Percentiles rank a stretch among this genome's conserved stretches.
These are phyloP conservation scores for Aureobasidium pullulans DNA, from an alignment of 2,329 filamentous ascomycete genomes.

Conservation along the genomic window DNA sequence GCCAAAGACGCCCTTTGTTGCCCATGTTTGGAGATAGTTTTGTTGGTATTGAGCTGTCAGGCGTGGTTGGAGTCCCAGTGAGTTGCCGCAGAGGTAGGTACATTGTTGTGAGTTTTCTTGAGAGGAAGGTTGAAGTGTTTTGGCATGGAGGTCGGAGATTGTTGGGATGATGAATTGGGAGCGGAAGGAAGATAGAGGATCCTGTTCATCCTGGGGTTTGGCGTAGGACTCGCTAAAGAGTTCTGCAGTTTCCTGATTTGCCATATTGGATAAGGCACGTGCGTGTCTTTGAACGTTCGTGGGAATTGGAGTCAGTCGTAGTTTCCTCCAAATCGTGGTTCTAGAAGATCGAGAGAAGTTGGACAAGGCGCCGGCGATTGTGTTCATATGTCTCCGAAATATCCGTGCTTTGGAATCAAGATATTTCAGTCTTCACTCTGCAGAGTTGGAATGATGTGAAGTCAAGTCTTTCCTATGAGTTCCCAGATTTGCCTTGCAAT, in stretches of 20 bases:
- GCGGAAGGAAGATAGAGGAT: slow-evolving; percentile 39
- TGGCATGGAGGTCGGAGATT: slow-evolving; percentile 61
- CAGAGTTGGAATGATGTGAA: too few species aligned
- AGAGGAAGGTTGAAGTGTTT: slow-evolving; percentile 16
- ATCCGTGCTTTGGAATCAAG: not conserved
- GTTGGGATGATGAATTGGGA: slow-evolving; percentile 72
- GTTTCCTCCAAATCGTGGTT: not conserved
- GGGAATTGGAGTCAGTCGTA: not conserved
- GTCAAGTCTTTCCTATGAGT: too few species aligned
- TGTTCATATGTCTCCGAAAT: not conserved
- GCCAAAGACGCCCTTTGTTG: slow-evolving; percentile 73
- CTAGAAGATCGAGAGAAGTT: not conserved
- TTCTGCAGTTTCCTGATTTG: not conserved
- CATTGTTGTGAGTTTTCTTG: slow-evolving; percentile 32
- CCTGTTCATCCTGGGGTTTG: slow-evolving; percentile 27
- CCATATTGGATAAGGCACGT: not conserved
- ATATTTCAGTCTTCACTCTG: too few species aligned
- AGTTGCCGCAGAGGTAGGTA: slow-evolving; percentile 87
- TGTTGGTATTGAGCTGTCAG: slow-evolving; percentile 58
- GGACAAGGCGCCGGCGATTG: not conserved
- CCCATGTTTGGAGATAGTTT: slow-evolving; percentile 75
- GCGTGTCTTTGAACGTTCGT: not conserved
- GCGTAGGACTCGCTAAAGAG: slow-evolving; percentile 14
- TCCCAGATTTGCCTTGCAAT: too few species aligned
- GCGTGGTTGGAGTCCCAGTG: slow-evolving; percentile 74